These are phyloP conservation scores for Sclerotinia glacialis DNA, from an alignment of 2,329 filamentous ascomycete species.

Conservation along the genomic window DNA sequence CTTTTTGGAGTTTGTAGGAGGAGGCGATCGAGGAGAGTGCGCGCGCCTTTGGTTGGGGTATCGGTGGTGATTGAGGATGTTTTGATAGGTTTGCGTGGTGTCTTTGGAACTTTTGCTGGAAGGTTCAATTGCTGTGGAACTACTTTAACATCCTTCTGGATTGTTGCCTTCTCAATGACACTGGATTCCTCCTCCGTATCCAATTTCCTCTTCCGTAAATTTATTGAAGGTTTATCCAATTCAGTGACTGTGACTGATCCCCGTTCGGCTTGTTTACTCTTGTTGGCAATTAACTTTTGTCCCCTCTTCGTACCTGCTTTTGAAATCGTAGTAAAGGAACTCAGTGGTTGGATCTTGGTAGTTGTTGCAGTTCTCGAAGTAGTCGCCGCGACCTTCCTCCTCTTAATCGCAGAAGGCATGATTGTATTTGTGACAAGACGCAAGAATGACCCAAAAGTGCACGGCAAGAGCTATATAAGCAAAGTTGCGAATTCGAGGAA, in stretches of 20 bases:
- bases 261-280: slow-evolving; percentile 34
- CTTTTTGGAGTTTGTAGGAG: slow-evolving; percentile 28
- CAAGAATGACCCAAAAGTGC: slow-evolving; percentile 9
- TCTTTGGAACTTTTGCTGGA: slow-evolving; percentile 29
- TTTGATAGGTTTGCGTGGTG: slow-evolving; percentile 32
- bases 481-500: slow-evolving; percentile 1
- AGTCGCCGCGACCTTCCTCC: slow-evolving; percentile 34
- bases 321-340: slow-evolving; percentile 45
- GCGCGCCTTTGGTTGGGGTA: slow-evolving; percentile 38
- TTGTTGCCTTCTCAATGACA: slow-evolving; percentile 21
- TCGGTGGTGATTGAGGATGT: slow-evolving; percentile 27
- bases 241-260: slow-evolving; percentile 41
- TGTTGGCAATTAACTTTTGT: slow-evolving; percentile 39
- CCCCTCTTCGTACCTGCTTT: slow-evolving; percentile 42
- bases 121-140: slow-evolving; percentile 21
- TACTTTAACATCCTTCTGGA: slow-evolving; percentile 25
- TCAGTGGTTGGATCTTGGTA: slow-evolving; percentile 38
- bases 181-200: slow-evolving; percentile 27
- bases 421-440: slow-evolving; percentile 29
- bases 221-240: slow-evolving; percentile 36
- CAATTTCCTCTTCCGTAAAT: slow-evolving; percentile 39
- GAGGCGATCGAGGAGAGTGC: slow-evolving; percentile 36
- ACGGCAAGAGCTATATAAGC: slow-evolving; percentile 15
- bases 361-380: slow-evolving; percentile 25
- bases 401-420: slow-evolving; percentile 38